These are phyloP conservation scores for Phenoliferia sp. DNA, from an alignment of 1,284 basidiomycete genomes.

Conservation along the genomic window DNA sequence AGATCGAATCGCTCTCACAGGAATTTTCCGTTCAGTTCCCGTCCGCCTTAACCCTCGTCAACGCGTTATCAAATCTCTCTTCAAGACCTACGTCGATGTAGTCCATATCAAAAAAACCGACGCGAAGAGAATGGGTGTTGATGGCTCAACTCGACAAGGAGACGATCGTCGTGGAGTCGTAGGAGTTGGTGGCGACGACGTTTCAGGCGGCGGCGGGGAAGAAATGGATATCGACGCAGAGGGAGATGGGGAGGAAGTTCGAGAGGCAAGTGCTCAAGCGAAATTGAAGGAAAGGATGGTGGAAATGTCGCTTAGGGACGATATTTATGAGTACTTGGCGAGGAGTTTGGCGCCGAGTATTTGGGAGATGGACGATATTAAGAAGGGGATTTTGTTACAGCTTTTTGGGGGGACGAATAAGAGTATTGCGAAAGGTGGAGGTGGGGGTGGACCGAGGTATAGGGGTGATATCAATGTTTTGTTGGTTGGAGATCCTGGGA, in stretches of 20 bases:
- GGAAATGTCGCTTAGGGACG: constrained; percentile 66
- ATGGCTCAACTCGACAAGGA: constrained; percentile 66
- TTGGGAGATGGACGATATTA: constrained; percentile 98
- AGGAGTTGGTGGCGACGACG: constrained; percentile 36
- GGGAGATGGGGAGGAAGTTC: constrained; percentile 44
- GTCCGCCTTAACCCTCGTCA: constrained; percentile 89
- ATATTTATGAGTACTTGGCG: constrained; percentile 83
- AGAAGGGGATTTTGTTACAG: constrained; percentile 94
- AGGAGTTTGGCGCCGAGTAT: constrained; percentile 88
- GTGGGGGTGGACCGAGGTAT: constrained; percentile 90
- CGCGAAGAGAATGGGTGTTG: constrained; percentile 64
- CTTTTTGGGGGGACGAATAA: constrained; percentile 98
- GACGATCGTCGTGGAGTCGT: constrained; percentile 40
- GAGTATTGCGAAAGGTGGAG: constrained; percentile 83
- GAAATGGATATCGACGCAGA: constrained; percentile 57
- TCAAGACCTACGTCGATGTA: constrained; percentile 95
- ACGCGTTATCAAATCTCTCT: constrained; percentile 86
- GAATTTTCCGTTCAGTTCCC: constrained; percentile 90
- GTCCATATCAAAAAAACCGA: constrained; percentile 82
- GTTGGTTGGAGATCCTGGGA: constrained; percentile 95
- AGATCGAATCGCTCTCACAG: constrained; percentile 84
- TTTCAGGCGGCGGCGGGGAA: constrained; percentile 45
- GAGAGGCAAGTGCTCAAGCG: constrained; percentile 47
- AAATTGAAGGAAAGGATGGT: constrained; percentile 58
- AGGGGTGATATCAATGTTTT: constrained; percentile 96